Percentiles rank a stretch among this genome's conserved stretches.
These are phyloP conservation scores for Pharus latifolius DNA, from an alignment of 176 grass and related monocot species.

Conservation along the genomic window DNA sequence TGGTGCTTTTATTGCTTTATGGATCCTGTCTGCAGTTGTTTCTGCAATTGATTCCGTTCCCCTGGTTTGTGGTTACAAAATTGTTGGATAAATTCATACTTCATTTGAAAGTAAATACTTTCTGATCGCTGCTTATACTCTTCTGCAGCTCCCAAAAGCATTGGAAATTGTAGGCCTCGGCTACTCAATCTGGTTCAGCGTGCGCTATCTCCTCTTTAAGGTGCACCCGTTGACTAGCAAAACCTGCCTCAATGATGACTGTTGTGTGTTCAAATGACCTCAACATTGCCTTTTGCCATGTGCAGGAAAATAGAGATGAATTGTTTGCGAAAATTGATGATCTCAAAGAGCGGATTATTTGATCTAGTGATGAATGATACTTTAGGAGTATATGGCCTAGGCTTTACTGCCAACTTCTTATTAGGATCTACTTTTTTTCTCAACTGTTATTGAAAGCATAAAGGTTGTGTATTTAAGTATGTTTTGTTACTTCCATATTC, in stretches of 20 bases:
- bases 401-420: slow-evolving; percentile 16
- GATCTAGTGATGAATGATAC: slow-evolving; percentile 3
- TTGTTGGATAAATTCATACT: not conserved
- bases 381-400: slow-evolving; percentile 11
- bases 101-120: not conserved
- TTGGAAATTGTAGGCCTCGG: slow-evolving; percentile 59
- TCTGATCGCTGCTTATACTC: not conserved
- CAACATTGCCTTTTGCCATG: not conserved
- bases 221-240: not conserved
- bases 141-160: slow-evolving; percentile 68
- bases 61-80: slow-evolving; percentile 45
- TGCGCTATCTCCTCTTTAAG: slow-evolving; percentile 55
- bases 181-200: slow-evolving; percentile 52
- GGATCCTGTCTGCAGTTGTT: slow-evolving; percentile 50
- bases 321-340: slow-evolving; percentile 34
- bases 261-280: not conserved
- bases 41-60: slow-evolving; percentile 69
- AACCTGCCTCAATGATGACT: not conserved
- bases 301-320: slow-evolving; percentile 60
- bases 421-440: slow-evolving; percentile 24
- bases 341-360: slow-evolving; percentile 42
- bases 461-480: slow-evolving; percentile 13
- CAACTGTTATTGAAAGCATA: slow-evolving; percentile 2
- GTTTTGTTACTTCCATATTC: not conserved
- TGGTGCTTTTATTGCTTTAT: slow-evolving; percentile 42